Percentiles rank a stretch among this genome's conserved stretches.
phyloP scores from a whole-genome alignment of 2,329 filamentous ascomycete genomes.

The Phialophora chinensis region DNA sequence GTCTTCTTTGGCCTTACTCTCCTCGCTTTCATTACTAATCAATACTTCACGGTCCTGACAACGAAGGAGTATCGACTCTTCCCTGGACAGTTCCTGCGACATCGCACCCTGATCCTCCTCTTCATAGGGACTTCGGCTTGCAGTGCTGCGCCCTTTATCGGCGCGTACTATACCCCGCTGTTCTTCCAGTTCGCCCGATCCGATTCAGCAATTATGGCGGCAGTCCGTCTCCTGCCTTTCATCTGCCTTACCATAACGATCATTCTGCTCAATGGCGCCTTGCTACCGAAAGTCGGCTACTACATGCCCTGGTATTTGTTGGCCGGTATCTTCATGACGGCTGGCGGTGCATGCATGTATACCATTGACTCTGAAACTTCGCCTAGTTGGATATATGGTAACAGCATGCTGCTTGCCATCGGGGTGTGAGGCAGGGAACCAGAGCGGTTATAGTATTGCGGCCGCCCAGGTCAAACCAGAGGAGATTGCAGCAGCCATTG shows the following conservation, averaged over 20 bases:
- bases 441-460: constrained; percentile 38
- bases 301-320: constrained; percentile 43
- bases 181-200: constrained; percentile 61
- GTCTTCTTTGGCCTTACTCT: constrained; percentile 54
- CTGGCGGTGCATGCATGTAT: constrained; percentile 36
- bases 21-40: constrained; percentile 55
- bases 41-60: constrained; percentile 54
- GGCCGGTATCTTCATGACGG: constrained; percentile 38
- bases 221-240: constrained; percentile 45
- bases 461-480: constrained; percentile 10
- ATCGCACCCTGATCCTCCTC: constrained; percentile 49
- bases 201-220: constrained; percentile 44
- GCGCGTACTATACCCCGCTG: constrained; percentile 61
- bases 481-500: constrained; percentile 13
- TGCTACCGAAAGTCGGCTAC: constrained; percentile 39
- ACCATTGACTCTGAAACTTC: constrained; percentile 36
- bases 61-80: constrained; percentile 54
- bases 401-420: constrained; percentile 39
- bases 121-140: constrained; percentile 50
- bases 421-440: constrained; percentile 38
- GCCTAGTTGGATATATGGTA: constrained; percentile 40
- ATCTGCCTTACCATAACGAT: constrained; percentile 40
- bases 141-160: constrained; percentile 47
- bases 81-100: constrained; percentile 55
- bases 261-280: constrained; percentile 37